These are phyloP conservation scores for Polyporus tsugae DNA, from an alignment of 1,284 basidiomycete genomes.

Conservation along the genomic window DNA sequence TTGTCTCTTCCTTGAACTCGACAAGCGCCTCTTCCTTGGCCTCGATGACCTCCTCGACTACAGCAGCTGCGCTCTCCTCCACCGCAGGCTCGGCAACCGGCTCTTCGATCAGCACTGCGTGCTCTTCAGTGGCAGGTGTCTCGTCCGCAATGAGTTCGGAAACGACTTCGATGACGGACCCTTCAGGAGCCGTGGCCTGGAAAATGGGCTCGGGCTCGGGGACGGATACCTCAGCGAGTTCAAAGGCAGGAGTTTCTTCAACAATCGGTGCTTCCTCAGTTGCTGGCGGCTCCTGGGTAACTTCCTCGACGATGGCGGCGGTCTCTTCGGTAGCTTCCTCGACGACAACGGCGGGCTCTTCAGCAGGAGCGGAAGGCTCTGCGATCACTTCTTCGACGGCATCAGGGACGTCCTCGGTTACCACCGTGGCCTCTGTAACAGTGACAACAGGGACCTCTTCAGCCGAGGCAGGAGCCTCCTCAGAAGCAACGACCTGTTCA, in stretches of 20 bases:
- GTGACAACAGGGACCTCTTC: conserved; percentile 16
- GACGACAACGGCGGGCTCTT: conserved; percentile 6
- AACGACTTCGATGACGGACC: background rate
- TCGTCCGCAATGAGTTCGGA: conserved; percentile 4
- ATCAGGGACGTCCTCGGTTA: conserved; percentile 9
- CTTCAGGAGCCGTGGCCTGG: background rate
- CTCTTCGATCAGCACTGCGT: background rate
- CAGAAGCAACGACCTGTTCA: conserved; percentile 14
- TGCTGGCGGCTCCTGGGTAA: conserved; percentile 2
- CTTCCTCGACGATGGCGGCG: conserved; percentile 5
- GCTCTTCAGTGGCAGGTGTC: background rate
- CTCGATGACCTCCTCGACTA: background rate
- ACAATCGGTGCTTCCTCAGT: conserved; percentile 13
- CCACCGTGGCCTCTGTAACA: conserved; percentile 3
- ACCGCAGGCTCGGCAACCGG: conserved; percentile 1
- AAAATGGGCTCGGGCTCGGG: background rate
- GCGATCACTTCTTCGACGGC: conserved; percentile 1
- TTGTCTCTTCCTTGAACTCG: background rate
- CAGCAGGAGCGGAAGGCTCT: conserved; percentile 5
- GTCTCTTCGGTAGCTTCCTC: background rate
- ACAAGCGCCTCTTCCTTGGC: background rate
- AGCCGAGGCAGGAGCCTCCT: conserved; percentile 6
- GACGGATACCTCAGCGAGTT: background rate
- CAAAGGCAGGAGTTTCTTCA: conserved; percentile 6
- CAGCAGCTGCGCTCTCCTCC: conserved; percentile 4